Conservation (phyloP, 345 rosid genomes). For the Bretschneidera sinensis region DNA sequence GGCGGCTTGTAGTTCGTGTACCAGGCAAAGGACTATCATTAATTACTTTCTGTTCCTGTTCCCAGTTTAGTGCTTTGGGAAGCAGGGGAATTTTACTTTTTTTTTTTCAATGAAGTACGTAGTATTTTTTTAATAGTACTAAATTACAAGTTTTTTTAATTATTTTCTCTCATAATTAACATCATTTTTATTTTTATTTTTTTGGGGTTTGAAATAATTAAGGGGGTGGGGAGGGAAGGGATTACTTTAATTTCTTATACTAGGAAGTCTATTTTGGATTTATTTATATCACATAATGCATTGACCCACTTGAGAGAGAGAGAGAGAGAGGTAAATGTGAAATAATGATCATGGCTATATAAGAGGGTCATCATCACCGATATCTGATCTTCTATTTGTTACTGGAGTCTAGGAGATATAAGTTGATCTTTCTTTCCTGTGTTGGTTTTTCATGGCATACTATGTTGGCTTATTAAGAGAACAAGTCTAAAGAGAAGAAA, state of each 20-base stretch:
- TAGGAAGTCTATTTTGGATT: constrained; percentile 46
- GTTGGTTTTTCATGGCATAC: constrained; percentile 26
- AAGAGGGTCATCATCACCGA: constrained; percentile 45
- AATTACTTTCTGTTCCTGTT: constrained; percentile 18
- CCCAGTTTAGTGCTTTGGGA: constrained; percentile 15
- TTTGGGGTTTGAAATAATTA: constrained; percentile 43
- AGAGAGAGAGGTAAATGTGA: constrained; percentile 22
- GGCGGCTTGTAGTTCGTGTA: constrained; percentile 52
- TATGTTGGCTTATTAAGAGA: constrained; percentile 30
- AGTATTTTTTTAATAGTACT: neutral
- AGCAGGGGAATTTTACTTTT: constrained; percentile 8
- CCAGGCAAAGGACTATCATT: constrained; percentile 33
- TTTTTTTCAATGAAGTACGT: too few relatives aligned
- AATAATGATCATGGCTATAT: constrained; percentile 34
- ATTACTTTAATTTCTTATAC: constrained; percentile 16
- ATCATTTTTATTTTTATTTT: constrained; percentile 22
- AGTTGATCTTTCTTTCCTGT: constrained; percentile 31
- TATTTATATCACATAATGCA: constrained; percentile 33
- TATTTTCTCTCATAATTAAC: constrained; percentile 10
- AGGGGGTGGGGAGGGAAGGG: too few relatives aligned
- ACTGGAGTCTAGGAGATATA: constrained; percentile 32
- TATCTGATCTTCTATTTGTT: constrained; percentile 38
- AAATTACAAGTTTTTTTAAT: neutral
- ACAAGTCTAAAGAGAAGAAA: constrained; percentile 7
- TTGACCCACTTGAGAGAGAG: constrained; percentile 49